These are phyloP conservation scores for Neocallimastix lanati DNA, from an alignment of 192 early-diverging fungal genomes.

Conservation along the genomic window DNA sequence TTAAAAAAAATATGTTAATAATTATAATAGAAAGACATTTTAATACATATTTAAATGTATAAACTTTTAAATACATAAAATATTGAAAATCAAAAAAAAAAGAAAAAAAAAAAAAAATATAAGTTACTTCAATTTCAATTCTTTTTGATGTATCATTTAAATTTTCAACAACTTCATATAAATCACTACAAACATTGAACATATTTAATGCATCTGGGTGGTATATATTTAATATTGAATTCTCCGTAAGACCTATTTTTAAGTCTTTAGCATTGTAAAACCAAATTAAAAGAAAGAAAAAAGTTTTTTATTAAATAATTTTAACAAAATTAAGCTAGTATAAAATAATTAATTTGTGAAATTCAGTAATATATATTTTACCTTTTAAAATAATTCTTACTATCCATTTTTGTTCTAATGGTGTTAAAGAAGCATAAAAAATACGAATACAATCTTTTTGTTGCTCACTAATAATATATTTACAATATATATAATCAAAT, in stretches of 20 bases:
- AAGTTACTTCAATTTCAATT: neutral
- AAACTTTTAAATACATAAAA: too few relatives aligned
- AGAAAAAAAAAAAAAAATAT: too few relatives aligned
- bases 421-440: slow-evolving; percentile 23
- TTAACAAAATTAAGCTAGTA: too few relatives aligned
- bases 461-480: neutral
- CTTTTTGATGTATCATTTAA: slow-evolving; percentile 23
- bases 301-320: too few relatives aligned
- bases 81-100: too few relatives aligned
- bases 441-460: neutral
- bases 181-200: slow-evolving; percentile 45
- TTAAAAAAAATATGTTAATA: too few relatives aligned
- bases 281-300: too few relatives aligned
- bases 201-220: slow-evolving; percentile 50
- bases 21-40: too few relatives aligned
- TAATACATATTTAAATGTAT: too few relatives aligned
- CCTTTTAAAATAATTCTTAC: slow-evolving; percentile 56
- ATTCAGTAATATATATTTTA: slow-evolving; percentile 2
- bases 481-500: too few relatives aligned
- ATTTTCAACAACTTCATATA: slow-evolving; percentile 31
- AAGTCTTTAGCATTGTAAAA: too few relatives aligned
- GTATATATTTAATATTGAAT: slow-evolving; percentile 38
- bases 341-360: too few relatives aligned
- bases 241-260: slow-evolving; percentile 53
- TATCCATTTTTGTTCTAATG: slow-evolving; percentile 58